Percentiles rank a stretch among this genome's conserved stretches.
Conservation (phyloP, 2,329 filamentous ascomycete species). For the Zymoseptoria ardabiliae region DNA sequence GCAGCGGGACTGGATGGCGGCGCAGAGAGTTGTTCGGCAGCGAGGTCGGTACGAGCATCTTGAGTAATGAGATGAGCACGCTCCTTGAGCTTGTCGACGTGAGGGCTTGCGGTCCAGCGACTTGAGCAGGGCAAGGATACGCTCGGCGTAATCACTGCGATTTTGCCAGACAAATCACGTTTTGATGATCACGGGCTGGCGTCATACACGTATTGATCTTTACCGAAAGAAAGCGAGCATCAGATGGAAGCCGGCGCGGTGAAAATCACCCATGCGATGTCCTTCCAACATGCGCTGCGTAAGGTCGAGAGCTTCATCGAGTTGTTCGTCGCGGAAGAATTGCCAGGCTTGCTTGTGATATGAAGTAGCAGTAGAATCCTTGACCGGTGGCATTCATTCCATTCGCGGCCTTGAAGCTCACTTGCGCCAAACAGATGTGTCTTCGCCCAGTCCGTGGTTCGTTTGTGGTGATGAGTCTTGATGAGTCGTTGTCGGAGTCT, state of each 20-base stretch:
- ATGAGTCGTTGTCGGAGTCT: no score
- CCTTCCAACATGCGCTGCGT: constrained; percentile 6
- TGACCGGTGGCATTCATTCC: constrained; percentile 8
- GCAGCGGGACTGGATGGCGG: background rate
- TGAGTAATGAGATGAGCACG: background rate
- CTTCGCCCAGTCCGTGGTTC: no score
- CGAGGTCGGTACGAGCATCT: background rate
- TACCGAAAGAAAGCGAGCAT: constrained; percentile 10
- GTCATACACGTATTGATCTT: constrained; percentile 12
- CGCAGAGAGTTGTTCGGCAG: background rate
- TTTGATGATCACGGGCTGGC: background rate
- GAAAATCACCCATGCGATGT: constrained; percentile 7
- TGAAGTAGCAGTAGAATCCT: constrained; percentile 9
- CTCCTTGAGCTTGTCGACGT: background rate
- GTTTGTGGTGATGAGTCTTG: no score
- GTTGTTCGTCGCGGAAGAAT: constrained; percentile 7
- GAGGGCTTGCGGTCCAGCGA: background rate
- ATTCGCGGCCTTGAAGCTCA: background rate
- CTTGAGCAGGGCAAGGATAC: background rate
- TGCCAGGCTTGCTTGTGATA: constrained; percentile 10
- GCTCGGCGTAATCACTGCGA: background rate
- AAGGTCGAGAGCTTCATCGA: constrained; percentile 10
- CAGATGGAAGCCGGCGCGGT: constrained; percentile 11
- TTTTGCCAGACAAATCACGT: background rate
- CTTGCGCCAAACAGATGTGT: no score